Conservation (phyloP, 176 grass and related monocot genomes). For the Eragrostis nindensis region DNA sequence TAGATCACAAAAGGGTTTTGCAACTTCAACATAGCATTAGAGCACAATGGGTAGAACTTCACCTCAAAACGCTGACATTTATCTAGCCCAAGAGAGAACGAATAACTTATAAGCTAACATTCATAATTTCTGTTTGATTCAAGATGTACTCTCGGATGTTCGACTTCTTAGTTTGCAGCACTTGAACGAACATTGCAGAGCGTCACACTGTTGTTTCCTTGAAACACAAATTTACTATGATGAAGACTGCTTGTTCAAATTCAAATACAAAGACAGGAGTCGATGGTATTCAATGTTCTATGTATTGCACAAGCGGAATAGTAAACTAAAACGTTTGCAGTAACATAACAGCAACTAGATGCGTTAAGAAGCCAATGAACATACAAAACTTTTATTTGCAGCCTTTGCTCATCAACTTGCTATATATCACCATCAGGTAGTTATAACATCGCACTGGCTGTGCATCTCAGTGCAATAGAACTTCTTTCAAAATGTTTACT, state of each 20-base stretch:
- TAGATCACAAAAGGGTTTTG: background rate
- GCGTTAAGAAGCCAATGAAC: background rate
- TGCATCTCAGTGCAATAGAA: background rate
- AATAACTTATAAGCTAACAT: background rate
- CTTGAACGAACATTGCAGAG: background rate
- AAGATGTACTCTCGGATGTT: background rate
- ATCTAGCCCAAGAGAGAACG: background rate
- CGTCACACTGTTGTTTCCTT: background rate
- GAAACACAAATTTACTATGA: background rate
- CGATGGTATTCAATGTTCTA: background rate
- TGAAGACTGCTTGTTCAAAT: background rate
- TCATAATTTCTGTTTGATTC: background rate
- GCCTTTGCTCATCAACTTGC: background rate
- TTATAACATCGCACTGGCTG: background rate
- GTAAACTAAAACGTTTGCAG: background rate
- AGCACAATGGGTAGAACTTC: background rate
- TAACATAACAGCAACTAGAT: background rate
- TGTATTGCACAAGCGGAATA: background rate
- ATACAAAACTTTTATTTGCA: background rate
- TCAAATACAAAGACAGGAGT: background rate
- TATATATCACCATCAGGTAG: background rate
- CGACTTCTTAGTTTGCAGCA: background rate
- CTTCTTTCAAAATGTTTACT: constrained; percentile 9
- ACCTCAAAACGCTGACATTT: background rate
- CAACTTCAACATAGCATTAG: background rate